Evolutionary conservation across 2,329 filamentous ascomycete genomes (phyloP).

Genomic region (Fragosphaeria purpurea): DNA sequence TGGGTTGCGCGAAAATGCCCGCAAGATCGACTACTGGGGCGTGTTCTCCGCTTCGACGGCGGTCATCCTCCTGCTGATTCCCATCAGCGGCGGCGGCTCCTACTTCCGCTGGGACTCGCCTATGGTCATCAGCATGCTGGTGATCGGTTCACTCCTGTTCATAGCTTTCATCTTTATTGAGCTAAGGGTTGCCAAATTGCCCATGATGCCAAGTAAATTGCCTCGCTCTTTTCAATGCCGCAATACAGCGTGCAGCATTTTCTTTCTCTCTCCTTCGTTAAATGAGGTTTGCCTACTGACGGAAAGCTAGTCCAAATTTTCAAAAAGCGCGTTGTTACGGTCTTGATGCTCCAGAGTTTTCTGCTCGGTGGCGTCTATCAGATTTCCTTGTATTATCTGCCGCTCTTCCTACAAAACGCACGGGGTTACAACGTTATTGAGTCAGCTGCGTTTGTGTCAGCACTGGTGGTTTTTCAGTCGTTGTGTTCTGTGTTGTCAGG

Average conservation of each 20-base stretch:
- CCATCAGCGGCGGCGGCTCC: conserved; percentile 46
- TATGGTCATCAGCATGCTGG: conserved; percentile 50
- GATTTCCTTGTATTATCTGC: conserved; percentile 12
- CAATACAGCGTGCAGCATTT: too few relatives aligned
- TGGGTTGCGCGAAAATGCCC: conserved; percentile 36
- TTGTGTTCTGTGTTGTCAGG: conserved; percentile 21
- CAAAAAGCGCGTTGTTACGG: conserved; percentile 5
- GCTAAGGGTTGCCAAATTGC: conserved; percentile 9
- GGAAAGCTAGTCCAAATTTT: conserved; percentile 9
- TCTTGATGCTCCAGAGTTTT: conserved; percentile 10
- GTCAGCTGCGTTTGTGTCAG: conserved; percentile 21
- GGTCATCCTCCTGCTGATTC: conserved; percentile 51
- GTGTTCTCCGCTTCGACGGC: conserved; percentile 43
- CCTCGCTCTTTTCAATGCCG: too few relatives aligned
- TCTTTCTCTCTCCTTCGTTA: too few relatives aligned
- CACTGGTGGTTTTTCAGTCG: conserved; percentile 20
- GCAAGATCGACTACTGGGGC: conserved; percentile 50
- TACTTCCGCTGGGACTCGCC: conserved; percentile 47
- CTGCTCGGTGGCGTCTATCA: conserved; percentile 12
- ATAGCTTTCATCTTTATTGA: conserved; percentile 10
- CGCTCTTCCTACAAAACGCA: conserved; percentile 24
- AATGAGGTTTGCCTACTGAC: too few relatives aligned
- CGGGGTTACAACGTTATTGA: conserved; percentile 17
- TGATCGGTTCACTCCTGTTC: conserved; percentile 6
- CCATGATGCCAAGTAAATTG: conserved; percentile 12